Evolutionary conservation across 495 filamentous ascomycete species (phyloP).

Genomic region (Penicilliopsis zonata): DNA sequence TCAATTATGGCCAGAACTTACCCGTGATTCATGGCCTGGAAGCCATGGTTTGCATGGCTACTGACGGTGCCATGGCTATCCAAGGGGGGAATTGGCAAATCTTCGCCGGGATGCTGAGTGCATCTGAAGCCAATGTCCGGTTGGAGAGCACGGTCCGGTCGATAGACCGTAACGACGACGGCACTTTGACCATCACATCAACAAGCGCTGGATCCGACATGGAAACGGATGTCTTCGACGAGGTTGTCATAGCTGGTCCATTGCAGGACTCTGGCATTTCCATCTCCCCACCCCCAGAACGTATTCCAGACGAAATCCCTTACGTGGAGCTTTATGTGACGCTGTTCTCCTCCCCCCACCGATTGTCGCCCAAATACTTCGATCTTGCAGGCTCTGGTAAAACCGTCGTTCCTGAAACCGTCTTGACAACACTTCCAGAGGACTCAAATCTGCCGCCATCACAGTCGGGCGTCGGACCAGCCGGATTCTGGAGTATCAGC

Average conservation of each 20-base stretch:
- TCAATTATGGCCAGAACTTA: constrained; percentile 93
- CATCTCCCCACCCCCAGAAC: constrained; percentile 37
- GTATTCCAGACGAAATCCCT: constrained; percentile 56
- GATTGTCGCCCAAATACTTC: constrained; percentile 59
- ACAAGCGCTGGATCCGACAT: constrained; percentile 12
- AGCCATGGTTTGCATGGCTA: constrained; percentile 88
- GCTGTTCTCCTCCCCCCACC: constrained; percentile 65
- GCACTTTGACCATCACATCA: constrained; percentile 40
- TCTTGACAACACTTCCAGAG: constrained; percentile 73
- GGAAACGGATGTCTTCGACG: constrained; percentile 48
- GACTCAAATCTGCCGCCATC: constrained; percentile 35
- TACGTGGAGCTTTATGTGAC: constrained; percentile 83
- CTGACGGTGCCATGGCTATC: constrained; percentile 69
- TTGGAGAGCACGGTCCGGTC: constrained; percentile 61
- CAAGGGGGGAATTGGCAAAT: constrained; percentile 92
- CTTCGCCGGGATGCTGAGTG: constrained; percentile 67
- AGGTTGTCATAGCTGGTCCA: constrained; percentile 67
- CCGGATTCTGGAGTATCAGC: constrained; percentile 82
- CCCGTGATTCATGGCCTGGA: constrained; percentile 76
- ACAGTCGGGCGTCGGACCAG: constrained; percentile 48
- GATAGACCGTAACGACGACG: constrained; percentile 36
- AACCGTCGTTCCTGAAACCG: constrained; percentile 47
- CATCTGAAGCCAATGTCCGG: constrained; percentile 43
- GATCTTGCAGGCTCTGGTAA: constrained; percentile 45
- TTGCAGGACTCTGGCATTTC: constrained; percentile 64